These are phyloP conservation scores for Solanum chacoense DNA, from an alignment of 305 asterid genomes.

Conservation along the genomic window DNA sequence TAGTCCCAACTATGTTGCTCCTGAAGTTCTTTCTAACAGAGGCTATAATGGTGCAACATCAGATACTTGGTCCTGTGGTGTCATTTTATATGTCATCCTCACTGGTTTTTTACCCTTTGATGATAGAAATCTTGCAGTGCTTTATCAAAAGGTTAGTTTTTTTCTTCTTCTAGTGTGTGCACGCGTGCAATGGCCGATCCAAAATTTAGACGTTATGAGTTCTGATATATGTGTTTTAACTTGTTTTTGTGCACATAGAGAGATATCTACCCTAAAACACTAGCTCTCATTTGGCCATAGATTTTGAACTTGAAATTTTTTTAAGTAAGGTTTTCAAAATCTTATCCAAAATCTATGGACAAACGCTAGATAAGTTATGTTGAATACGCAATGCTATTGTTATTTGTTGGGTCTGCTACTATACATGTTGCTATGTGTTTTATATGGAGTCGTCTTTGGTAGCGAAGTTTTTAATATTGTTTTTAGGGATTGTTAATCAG, in stretches of 20 bases:
- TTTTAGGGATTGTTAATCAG: conserved; percentile 22
- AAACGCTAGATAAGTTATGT: not conserved
- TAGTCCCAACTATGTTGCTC: conserved; percentile 98
- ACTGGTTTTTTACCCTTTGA: conserved; percentile 95
- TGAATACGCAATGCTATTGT: not conserved
- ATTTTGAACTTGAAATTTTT: not conserved
- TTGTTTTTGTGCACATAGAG: not conserved
- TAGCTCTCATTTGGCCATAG: not conserved
- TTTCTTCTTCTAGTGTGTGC: not conserved
- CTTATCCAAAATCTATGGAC: not conserved
- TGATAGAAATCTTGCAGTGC: conserved; percentile 84
- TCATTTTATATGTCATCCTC: conserved; percentile 74
- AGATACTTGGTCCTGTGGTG: conserved; percentile 95
- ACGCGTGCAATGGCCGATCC: not conserved
- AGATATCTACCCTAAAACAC: not conserved
- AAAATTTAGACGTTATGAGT: not conserved
- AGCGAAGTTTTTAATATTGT: not conserved
- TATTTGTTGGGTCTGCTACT: not conserved
- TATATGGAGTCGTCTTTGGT: not conserved
- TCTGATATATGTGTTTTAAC: not conserved
- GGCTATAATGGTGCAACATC: conserved; percentile 93
- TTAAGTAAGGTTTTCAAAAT: not conserved
- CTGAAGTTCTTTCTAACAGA: conserved; percentile 76
- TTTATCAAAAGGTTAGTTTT: conserved; percentile 73
- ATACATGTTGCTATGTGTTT: not conserved